Evolutionary conservation across 1,139 yeast genomes (phyloP), one percentile per base, ranked within the genome.

Genomic region (Meyerozyma smithsonii): DNA sequence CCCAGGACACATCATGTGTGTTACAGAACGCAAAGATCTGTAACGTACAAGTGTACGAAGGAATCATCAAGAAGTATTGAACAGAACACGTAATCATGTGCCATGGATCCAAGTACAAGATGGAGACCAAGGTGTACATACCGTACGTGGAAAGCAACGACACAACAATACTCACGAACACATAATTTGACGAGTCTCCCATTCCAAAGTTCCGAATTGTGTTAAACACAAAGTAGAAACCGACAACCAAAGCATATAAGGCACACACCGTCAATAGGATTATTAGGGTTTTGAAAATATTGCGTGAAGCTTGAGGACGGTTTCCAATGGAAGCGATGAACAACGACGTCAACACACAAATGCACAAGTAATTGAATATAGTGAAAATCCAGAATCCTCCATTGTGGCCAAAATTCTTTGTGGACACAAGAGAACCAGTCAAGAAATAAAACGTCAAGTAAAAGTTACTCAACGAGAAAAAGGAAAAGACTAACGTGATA

Each of bases 1-100:
- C 97, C 97, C 97, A 90, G 0, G 96, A 84, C 39, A 89, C 95
- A 69, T 89, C 97, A 64, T 89, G 96, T 4, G 96, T 88, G 58
- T 89, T 89, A 65, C 97, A 89, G 61, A 88, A 87, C 1, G 97
- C 96, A 65, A 87, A 89, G 42, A 89, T 87, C 61, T 89, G 97
- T 46, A 89, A 69, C 1, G 96, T 84, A 63, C 96, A 87, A 3
- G 94, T 83, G 59, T 87, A 89, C 0, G 92, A 82, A n/a, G 97
- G 97, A 41, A 89, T 72, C 72, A 90, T 76, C 55, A 88, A 60
- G 64, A 89, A 87, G 66, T 89, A 89, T 61, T 89, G 97, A 10
- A 81, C 46, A 0, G 94, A 80, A 37, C 95, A 88, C 1, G 96
- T 84, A 38, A 89, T 36, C 61, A 89, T 79, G 56, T 89, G 97